These are phyloP conservation scores for Clavispora asparagi DNA, from an alignment of 805 yeast species.

Conservation along the genomic window DNA sequence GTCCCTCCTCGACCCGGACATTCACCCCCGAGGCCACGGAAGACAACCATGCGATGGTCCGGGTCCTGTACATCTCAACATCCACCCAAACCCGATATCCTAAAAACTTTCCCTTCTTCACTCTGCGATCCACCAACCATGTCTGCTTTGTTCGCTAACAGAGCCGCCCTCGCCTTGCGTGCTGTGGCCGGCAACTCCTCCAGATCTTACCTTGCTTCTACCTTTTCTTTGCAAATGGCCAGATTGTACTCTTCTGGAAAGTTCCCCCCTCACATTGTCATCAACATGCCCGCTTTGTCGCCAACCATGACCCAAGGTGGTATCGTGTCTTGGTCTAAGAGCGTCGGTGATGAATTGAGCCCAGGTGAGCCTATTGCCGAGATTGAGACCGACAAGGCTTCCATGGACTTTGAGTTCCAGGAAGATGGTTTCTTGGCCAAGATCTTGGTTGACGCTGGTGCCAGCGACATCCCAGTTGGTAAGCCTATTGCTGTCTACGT, in stretches of 20 bases:
- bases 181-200: constrained; percentile 18
- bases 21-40: constrained; percentile 23
- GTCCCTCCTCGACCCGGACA: constrained; percentile 12
- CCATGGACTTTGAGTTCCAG: constrained; percentile 97
- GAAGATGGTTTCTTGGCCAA: constrained; percentile 93
- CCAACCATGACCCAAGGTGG: constrained; percentile 99
- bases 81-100: constrained; percentile 4
- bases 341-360: constrained; percentile 77
- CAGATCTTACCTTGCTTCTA: constrained; percentile 14
- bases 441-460: constrained; percentile 75
- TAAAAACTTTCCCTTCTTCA: background rate
- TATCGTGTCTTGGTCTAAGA: constrained; percentile 84
- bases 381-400: constrained; percentile 96
- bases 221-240: constrained; percentile 26
- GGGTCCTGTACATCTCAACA: constrained; percentile 7
- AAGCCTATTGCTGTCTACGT: constrained; percentile 96
- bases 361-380: constrained; percentile 97
- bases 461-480: constrained; percentile 89
- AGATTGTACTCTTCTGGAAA: constrained; percentile 40
- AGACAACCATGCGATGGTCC: constrained; percentile 25
- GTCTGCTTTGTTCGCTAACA: constrained; percentile 36
- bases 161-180: constrained; percentile 24
- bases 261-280: constrained; percentile 81
- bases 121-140: constrained; percentile 37
- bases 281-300: constrained; percentile 98